Conservation (phyloP, 495 filamentous ascomycete genomes). For the Recurvomyces mirabilis region DNA sequence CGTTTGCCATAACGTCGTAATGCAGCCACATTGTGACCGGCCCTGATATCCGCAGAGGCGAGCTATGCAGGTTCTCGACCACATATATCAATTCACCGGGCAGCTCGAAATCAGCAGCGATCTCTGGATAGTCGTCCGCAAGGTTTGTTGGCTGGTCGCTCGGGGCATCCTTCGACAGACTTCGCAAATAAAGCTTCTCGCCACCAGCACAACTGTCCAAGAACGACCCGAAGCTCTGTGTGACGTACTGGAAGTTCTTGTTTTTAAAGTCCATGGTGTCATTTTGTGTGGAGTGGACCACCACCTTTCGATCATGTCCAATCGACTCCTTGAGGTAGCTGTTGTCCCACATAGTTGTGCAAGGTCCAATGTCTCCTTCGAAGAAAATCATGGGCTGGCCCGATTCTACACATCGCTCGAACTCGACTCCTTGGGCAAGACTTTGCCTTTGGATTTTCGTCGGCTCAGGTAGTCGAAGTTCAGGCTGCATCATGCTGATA, state of each 20-base stretch:
- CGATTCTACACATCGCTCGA: slow-evolving; percentile 45
- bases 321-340: slow-evolving; percentile 55
- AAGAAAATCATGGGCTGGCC: slow-evolving; percentile 57
- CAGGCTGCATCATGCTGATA: background rate
- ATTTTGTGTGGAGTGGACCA: slow-evolving; percentile 55
- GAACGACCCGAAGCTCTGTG: slow-evolving; percentile 57
- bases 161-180: slow-evolving; percentile 57
- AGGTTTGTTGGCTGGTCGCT: slow-evolving; percentile 56
- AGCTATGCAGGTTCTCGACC: slow-evolving; percentile 57
- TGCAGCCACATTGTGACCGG: slow-evolving; percentile 85
- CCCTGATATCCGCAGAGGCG: slow-evolving; percentile 67
- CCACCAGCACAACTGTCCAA: slow-evolving; percentile 49
- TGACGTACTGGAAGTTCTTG: slow-evolving; percentile 74
- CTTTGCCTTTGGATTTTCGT: slow-evolving; percentile 5
- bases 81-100: slow-evolving; percentile 52
- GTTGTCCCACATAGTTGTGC: slow-evolving; percentile 55
- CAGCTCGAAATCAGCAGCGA: slow-evolving; percentile 60
- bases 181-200: slow-evolving; percentile 61
- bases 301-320: slow-evolving; percentile 54
- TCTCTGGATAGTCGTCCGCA: slow-evolving; percentile 54
- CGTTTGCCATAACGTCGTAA: slow-evolving; percentile 87
- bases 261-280: slow-evolving; percentile 64
- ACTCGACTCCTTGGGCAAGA: slow-evolving; percentile 36
- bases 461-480: slow-evolving; percentile 7
- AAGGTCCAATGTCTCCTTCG: slow-evolving; percentile 53